Evolutionary conservation across 164 flowering plant genomes (phyloP).

Genomic region (Pachysandra terminalis): DNA sequence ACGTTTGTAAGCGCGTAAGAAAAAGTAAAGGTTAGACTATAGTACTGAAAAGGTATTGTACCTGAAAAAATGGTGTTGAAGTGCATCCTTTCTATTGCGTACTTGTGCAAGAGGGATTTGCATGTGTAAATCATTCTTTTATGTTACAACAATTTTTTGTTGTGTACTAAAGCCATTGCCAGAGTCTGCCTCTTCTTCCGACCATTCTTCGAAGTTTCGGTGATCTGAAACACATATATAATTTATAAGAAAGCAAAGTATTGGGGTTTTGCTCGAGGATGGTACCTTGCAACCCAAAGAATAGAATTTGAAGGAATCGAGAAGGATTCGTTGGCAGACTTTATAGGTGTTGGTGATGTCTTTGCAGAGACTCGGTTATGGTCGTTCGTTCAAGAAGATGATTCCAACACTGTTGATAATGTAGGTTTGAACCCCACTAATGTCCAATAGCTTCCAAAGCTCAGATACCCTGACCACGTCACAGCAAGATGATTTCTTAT

Average conservation of each 20-base stretch:
- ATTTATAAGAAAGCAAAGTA: too few species aligned
- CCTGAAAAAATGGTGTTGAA: too few species aligned
- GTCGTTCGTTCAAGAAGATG: constrained; percentile 54
- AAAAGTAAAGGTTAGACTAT: too few species aligned
- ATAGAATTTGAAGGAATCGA: constrained; percentile 45
- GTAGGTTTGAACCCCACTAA: constrained; percentile 43
- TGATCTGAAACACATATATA: constrained; percentile 24
- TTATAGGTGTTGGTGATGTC: constrained; percentile 43
- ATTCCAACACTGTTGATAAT: constrained; percentile 53
- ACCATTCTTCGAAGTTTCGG: constrained; percentile 37
- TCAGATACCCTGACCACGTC: constrained; percentile 54
- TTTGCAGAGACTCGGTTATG: constrained; percentile 54
- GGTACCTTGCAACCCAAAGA: constrained; percentile 59
- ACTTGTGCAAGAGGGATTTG: too few species aligned
- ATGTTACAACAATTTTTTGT: too few species aligned
- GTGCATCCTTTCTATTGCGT: too few species aligned
- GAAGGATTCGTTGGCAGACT: constrained; percentile 46
- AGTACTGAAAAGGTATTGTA: too few species aligned
- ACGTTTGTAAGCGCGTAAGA: too few species aligned
- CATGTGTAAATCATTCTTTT: too few species aligned
- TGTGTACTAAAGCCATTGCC: too few species aligned
- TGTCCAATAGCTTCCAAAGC: constrained; percentile 48
- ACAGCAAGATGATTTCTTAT: constrained; percentile 53
- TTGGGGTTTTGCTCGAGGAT: too few species aligned
- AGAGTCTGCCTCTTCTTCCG: constrained; percentile 13